These are phyloP conservation scores for Penicillium italicum DNA, from an alignment of 2,329 filamentous ascomycete species.

Conservation along the genomic window DNA sequence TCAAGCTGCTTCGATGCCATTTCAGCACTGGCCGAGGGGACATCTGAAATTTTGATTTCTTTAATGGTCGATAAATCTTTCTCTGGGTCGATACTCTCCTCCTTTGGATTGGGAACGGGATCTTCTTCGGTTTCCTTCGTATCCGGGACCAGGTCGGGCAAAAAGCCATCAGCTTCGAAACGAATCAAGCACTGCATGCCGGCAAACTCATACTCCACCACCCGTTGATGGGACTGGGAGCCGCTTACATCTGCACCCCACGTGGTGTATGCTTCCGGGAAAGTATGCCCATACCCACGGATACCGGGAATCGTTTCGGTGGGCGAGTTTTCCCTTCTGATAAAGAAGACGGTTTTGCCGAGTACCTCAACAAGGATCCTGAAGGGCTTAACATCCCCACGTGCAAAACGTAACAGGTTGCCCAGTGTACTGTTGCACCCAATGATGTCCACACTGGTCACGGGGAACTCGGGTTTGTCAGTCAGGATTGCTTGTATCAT, in stretches of 20 bases:
- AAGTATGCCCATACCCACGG: conserved; percentile 61
- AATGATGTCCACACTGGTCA: conserved; percentile 51
- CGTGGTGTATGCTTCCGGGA: conserved; percentile 63
- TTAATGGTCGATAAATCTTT: conserved; percentile 6
- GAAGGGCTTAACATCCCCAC: conserved; percentile 49
- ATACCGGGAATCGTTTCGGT: conserved; percentile 55
- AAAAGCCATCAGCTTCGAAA: conserved; percentile 59
- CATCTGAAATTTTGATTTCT: background rate
- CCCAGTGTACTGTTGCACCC: conserved; percentile 60
- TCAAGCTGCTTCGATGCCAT: conserved; percentile 6
- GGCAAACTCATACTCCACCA: conserved; percentile 58
- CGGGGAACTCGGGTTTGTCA: conserved; percentile 36
- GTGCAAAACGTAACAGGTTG: conserved; percentile 57
- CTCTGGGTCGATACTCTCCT: background rate
- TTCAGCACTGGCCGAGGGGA: background rate
- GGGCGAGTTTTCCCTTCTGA: conserved; percentile 60
- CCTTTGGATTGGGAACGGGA: background rate
- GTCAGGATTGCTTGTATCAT: conserved; percentile 44
- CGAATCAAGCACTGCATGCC: conserved; percentile 52
- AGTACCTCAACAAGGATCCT: conserved; percentile 58
- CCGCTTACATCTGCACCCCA: conserved; percentile 55
- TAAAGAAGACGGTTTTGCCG: conserved; percentile 58
- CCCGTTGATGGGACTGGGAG: conserved; percentile 60
- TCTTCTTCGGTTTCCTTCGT: background rate
- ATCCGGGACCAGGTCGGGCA: conserved; percentile 20